A percentile compares a stretch with the other conserved stretches of the same genome.
Evolutionary conservation across 352 stramenopile species (phyloP).

Genomic region (Phytopythium vexans): DNA sequence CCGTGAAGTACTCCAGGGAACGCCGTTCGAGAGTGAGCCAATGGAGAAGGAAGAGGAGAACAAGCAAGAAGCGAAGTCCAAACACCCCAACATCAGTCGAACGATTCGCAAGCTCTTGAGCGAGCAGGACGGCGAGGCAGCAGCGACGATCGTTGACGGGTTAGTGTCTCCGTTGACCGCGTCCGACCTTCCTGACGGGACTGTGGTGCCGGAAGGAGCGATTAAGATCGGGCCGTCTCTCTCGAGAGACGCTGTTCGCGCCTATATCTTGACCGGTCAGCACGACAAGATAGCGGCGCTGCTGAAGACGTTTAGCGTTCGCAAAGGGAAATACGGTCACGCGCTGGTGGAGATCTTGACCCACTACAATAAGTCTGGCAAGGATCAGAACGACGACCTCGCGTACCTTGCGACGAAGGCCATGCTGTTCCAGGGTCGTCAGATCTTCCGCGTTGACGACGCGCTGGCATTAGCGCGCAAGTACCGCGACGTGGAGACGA

Average conservation of each 20-base stretch:
- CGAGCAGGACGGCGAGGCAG: conserved; percentile 26
- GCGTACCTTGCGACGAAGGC: conserved; percentile 49
- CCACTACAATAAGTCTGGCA: conserved; percentile 38
- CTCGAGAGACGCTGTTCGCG: conserved; percentile 35
- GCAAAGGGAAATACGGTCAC: conserved; percentile 38
- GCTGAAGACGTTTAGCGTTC: conserved; percentile 45
- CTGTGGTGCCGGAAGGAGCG: conserved; percentile 13
- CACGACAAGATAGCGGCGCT: conserved; percentile 52
- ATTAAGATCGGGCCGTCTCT: conserved; percentile 40
- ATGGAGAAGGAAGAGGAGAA: conserved; percentile 10
- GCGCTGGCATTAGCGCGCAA: conserved; percentile 43
- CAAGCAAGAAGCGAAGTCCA: conserved; percentile 1
- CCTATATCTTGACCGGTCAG: conserved; percentile 47
- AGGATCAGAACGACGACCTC: conserved; percentile 30
- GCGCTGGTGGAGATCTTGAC: conserved; percentile 43
- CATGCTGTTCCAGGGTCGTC: conserved; percentile 44
- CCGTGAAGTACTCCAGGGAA: conserved; percentile 33
- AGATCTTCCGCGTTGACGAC: conserved; percentile 46
- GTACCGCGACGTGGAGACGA: conserved; percentile 39
- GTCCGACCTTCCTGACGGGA: conserved; percentile 33
- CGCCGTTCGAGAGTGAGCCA: conserved; percentile 23
- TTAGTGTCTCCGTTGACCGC: conserved; percentile 30
- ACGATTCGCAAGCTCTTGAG: conserved; percentile 47
- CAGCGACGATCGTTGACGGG: conserved; percentile 38
- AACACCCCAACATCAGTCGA: conserved; percentile 20